Percentiles rank a stretch among this genome's conserved stretches.
These are phyloP conservation scores for Russula sp. DNA, from an alignment of 768 basidiomycete genomes.

Conservation along the genomic window DNA sequence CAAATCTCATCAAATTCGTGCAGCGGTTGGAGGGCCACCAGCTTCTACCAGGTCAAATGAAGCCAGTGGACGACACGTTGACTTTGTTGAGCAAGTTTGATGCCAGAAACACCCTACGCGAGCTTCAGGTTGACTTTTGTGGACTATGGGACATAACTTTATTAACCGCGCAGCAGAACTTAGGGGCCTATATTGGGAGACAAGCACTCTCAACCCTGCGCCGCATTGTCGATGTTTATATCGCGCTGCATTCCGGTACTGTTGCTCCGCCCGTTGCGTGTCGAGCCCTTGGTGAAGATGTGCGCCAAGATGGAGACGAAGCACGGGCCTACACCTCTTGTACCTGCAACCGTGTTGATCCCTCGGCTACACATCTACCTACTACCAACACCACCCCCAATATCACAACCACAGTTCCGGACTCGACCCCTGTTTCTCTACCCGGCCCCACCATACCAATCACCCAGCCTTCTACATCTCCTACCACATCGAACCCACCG, in stretches of 20 bases:
- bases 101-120: not conserved
- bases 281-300: not conserved
- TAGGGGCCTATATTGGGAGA: not conserved
- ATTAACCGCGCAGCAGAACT: not conserved
- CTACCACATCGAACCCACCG: not conserved
- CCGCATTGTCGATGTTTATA: not conserved
- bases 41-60: not conserved
- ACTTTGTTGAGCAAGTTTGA: not conserved
- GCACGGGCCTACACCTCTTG: not conserved
- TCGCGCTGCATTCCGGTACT: not conserved
- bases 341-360: not conserved
- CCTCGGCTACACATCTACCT: not conserved
- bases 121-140: not conserved
- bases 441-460: not conserved
- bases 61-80: not conserved
- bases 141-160: not conserved
- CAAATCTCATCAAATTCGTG: not conserved
- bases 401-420: too few relatives aligned
- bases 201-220: not conserved
- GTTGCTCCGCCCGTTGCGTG: not conserved
- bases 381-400: too few relatives aligned
- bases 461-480: not conserved
- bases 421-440: not conserved
- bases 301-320: not conserved
- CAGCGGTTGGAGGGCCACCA: not conserved